A percentile compares a stretch with the other conserved stretches of the same genome.
These are phyloP conservation scores for Vaccinium vitisidaea DNA, from an alignment of 148 eudicot species.

Conservation along the genomic window DNA sequence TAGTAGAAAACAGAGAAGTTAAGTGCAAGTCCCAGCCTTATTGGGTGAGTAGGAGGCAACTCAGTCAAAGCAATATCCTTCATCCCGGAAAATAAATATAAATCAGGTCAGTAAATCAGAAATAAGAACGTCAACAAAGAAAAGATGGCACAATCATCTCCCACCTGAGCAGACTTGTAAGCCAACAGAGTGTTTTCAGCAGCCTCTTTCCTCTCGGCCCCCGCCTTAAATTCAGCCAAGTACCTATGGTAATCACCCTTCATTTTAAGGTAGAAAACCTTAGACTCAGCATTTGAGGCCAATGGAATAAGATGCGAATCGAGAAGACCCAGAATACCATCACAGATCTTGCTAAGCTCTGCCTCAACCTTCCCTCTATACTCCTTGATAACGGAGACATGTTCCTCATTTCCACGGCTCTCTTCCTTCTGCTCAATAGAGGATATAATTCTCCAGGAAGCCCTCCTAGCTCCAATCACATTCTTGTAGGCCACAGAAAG, in stretches of 20 bases:
- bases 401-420: slow-evolving; percentile 75
- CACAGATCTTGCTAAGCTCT: slow-evolving; percentile 74
- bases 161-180: slow-evolving; percentile 86
- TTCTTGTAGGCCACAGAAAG: slow-evolving; percentile 84
- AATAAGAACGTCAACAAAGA: not conserved
- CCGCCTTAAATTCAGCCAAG: slow-evolving; percentile 75
- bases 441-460: slow-evolving; percentile 86
- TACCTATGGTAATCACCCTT: slow-evolving; percentile 85
- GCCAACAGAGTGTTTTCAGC: slow-evolving; percentile 77
- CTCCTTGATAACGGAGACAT: slow-evolving; percentile 65
- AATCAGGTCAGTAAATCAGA: slow-evolving; percentile 13
- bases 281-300: slow-evolving; percentile 68
- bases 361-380: slow-evolving; percentile 71
- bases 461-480: slow-evolving; percentile 84
- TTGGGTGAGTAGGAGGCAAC: slow-evolving; percentile 83
- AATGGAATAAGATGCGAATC: slow-evolving; percentile 64
- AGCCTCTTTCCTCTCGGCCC: slow-evolving; percentile 81
- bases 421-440: slow-evolving; percentile 90
- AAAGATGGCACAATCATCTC: slow-evolving; percentile 5
- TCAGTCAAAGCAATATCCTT: slow-evolving; percentile 81
- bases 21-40: slow-evolving; percentile 86
- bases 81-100: slow-evolving; percentile 12
- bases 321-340: slow-evolving; percentile 66
- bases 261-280: slow-evolving; percentile 87
- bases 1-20: slow-evolving; percentile 86